phyloP scores from a whole-genome alignment of 352 stramenopile genomes.

The Pythium coloratum region DNA sequence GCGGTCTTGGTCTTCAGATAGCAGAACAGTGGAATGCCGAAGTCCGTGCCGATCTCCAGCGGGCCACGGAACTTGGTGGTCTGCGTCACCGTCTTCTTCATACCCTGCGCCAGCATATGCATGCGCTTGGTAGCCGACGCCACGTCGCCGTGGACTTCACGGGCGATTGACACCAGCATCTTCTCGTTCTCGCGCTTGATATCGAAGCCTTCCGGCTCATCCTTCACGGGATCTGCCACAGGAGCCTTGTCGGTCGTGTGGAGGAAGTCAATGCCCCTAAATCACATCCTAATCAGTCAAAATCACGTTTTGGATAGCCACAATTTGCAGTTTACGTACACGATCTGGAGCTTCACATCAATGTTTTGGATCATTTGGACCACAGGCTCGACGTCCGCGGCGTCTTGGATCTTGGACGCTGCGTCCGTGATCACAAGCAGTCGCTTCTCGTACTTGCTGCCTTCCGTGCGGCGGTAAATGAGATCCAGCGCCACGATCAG shows the following conservation, averaged over 20 bases:
- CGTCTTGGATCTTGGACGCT: slow-evolving; percentile 55
- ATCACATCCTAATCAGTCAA: too few species aligned
- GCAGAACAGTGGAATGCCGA: slow-evolving; percentile 77
- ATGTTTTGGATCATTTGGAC: slow-evolving; percentile 79
- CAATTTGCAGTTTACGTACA: slow-evolving; percentile 41
- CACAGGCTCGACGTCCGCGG: slow-evolving; percentile 62
- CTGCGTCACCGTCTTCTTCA: slow-evolving; percentile 70
- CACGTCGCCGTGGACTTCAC: slow-evolving; percentile 68
- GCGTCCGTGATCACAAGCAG: slow-evolving; percentile 81
- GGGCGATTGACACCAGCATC: slow-evolving; percentile 80
- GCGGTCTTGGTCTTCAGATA: slow-evolving; percentile 79
- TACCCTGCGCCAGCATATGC: slow-evolving; percentile 72
- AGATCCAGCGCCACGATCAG: slow-evolving; percentile 83
- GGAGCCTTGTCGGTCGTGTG: slow-evolving; percentile 40
- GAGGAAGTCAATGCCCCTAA: slow-evolving; percentile 68
- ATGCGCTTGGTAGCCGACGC: slow-evolving; percentile 68
- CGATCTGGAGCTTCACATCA: slow-evolving; percentile 78
- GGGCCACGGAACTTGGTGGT: slow-evolving; percentile 78
- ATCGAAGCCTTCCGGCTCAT: slow-evolving; percentile 32
- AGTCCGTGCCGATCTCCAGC: slow-evolving; percentile 61
- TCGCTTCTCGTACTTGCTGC: slow-evolving; percentile 78
- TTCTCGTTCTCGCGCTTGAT: slow-evolving; percentile 80
- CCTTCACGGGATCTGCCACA: slow-evolving; percentile 14
- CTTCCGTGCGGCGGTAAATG: slow-evolving; percentile 68
- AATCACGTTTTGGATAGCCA: not conserved